Evolutionary conservation across 2,329 filamentous ascomycete genomes (phyloP).

Genomic region (Exophiala oligosperma): DNA sequence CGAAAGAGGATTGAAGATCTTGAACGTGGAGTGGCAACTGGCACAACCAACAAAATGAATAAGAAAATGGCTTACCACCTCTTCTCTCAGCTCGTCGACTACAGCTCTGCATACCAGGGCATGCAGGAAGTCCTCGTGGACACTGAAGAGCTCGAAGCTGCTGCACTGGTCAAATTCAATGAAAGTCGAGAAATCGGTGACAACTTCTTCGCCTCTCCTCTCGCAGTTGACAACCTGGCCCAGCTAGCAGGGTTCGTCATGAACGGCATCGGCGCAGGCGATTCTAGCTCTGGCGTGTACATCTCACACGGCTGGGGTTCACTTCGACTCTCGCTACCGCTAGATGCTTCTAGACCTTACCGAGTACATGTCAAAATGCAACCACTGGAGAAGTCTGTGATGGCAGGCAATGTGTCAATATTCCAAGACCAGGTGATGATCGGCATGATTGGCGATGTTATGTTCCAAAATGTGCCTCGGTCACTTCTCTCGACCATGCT

Average conservation of each 20-base stretch:
- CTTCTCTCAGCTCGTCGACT: conserved; percentile 35
- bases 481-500: conserved; percentile 1
- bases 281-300: conserved; percentile 30
- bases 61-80: conserved; percentile 34
- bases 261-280: conserved; percentile 35
- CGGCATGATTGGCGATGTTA: conserved; percentile 49
- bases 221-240: conserved; percentile 37
- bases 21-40: conserved; percentile 18
- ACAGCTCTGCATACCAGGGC: conserved; percentile 33
- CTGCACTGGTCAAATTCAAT: conserved; percentile 31
- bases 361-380: conserved; percentile 38
- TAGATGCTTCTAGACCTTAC: conserved; percentile 28
- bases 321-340: conserved; percentile 30
- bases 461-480: conserved; percentile 23
- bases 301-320: conserved; percentile 39
- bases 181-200: conserved; percentile 17
- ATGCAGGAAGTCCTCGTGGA: conserved; percentile 37
- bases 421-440: conserved; percentile 58
- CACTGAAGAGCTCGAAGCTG: conserved; percentile 34
- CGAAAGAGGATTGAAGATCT: neutral
- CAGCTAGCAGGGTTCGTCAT: conserved; percentile 41
- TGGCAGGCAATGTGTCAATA: conserved; percentile 58
- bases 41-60: neutral
- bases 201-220: conserved; percentile 30
- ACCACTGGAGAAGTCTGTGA: conserved; percentile 3